Conservation (phyloP, 2,329 filamentous ascomycete species). For the Apiospora saccharicola region DNA sequence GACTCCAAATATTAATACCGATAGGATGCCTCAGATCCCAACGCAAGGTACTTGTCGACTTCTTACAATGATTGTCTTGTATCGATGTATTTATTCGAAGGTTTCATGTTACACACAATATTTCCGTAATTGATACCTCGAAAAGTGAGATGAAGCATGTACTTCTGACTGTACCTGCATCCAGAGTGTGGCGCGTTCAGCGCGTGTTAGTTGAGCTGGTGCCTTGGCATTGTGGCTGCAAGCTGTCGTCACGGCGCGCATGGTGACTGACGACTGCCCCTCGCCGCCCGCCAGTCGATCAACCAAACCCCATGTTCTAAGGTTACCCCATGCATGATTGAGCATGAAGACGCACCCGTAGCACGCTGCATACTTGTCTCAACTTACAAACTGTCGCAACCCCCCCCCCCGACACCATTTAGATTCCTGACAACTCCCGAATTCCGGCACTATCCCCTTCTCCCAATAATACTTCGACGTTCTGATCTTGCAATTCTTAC, state of each 20-base stretch:
- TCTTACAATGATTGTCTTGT: neutral
- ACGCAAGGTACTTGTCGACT: neutral
- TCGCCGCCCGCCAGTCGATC: constrained; percentile 7
- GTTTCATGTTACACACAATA: too few relatives aligned
- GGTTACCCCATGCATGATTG: constrained; percentile 12
- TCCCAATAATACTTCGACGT: neutral
- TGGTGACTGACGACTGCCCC: constrained; percentile 12
- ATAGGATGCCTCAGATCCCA: neutral
- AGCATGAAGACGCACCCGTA: constrained; percentile 8
- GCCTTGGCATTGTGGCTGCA: constrained; percentile 19
- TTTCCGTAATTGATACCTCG: too few relatives aligned
- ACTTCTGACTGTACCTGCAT: neutral
- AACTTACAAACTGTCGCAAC: constrained; percentile 15
- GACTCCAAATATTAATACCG: neutral
- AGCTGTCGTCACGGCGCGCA: constrained; percentile 18
- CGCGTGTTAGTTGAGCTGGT: neutral
- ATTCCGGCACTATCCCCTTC: neutral
- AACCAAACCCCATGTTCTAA: neutral
- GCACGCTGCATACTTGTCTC: constrained; percentile 2
- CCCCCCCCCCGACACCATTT: neutral
- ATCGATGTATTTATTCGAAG: neutral
- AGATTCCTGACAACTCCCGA: neutral
- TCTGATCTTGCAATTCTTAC: neutral
- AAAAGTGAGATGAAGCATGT: neutral
- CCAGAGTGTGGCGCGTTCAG: neutral